Base-by-base conservation (phyloP, 306 rosid species). In the Vigna trinervia region DNA sequence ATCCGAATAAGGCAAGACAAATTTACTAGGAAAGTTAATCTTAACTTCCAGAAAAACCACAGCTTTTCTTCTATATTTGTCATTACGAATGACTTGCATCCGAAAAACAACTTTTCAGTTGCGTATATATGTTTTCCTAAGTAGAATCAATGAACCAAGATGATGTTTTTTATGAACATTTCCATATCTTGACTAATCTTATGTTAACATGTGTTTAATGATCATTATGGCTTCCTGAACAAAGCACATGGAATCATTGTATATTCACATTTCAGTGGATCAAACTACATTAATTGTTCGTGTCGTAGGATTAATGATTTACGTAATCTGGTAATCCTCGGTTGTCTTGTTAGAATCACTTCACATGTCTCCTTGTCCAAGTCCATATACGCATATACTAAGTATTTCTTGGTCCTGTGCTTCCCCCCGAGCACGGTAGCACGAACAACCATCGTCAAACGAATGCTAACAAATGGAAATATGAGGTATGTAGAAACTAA, bases 401-500 rank as follows among this genome's bases (percentile, higher is more conserved):
- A 34, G 82, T 61, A 32, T 48, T 39, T 12, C 0, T 17, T 34
- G 61, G 72, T 48, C 62, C 26, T 13, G 53, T 30, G 59, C 62
- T 48, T 36, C 82, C 82, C 77, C 63, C 47, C n/a, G n/a, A 22
- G 69, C 47, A 73, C 74, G 83, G 65, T 53, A 72, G 38, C 70
- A 10, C 22, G 11, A 60, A 70, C 62, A 58, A 6, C 52, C 12
- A 71, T 50, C 23, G 12, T 48, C 66, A 50, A 51, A 71, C 36
- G 17, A 1, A 10, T 8, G 52, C 6, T 43, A 50, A 65, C 71
- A 60, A 38, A 60, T 48, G 77, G 51, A 62, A 9, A 43, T 64
- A 67, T 26, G 28, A 26, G 28, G 28, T 26, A 26, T 26, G 0
- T 77, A 73, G 11, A 56, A 57, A 26, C 26, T 17, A 0, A 41